These are phyloP conservation scores for Claviceps sp. DNA, from an alignment of 2,329 filamentous ascomycete species.

Conservation along the genomic window DNA sequence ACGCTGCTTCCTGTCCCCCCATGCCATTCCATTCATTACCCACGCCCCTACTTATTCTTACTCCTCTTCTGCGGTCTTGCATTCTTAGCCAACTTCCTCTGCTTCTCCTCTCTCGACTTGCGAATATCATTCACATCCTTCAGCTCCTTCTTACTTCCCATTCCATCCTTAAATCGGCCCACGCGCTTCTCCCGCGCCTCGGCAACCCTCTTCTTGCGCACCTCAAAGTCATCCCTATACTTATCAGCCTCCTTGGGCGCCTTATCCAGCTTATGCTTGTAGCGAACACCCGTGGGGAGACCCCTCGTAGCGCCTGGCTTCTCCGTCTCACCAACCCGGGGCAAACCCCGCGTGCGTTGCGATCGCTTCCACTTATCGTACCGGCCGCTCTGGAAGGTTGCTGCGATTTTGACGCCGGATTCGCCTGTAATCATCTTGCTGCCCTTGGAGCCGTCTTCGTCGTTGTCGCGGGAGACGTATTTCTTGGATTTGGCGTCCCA, in stretches of 20 bases:
- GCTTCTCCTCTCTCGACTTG: constrained; percentile 65
- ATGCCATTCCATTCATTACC: neutral
- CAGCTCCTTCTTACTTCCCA: constrained; percentile 63
- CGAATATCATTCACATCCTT: constrained; percentile 73
- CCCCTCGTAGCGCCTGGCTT: constrained; percentile 19
- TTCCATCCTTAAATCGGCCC: constrained; percentile 59
- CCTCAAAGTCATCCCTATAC: constrained; percentile 79
- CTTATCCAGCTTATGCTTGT: constrained; percentile 75
- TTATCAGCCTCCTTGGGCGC: constrained; percentile 91
- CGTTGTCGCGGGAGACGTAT: constrained; percentile 83
- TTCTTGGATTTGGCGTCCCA: constrained; percentile 98
- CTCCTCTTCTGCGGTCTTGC: constrained; percentile 59
- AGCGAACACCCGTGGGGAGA: constrained; percentile 35
- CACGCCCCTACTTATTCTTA: constrained; percentile 9
- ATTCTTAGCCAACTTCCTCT: constrained; percentile 75
- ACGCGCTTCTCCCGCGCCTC: constrained; percentile 78
- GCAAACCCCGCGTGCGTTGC: constrained; percentile 66
- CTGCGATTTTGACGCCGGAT: constrained; percentile 89
- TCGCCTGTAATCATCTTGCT: constrained; percentile 70
- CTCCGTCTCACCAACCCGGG: constrained; percentile 74
- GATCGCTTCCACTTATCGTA: constrained; percentile 88
- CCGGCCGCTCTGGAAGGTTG: constrained; percentile 80
- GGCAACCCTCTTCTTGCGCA: constrained; percentile 77
- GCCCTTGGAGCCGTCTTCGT: constrained; percentile 77
- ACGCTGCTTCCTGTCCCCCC: neutral